Conservation (phyloP, 2,329 filamentous ascomycete genomes). For the Aureobasidium sp. region DNA sequence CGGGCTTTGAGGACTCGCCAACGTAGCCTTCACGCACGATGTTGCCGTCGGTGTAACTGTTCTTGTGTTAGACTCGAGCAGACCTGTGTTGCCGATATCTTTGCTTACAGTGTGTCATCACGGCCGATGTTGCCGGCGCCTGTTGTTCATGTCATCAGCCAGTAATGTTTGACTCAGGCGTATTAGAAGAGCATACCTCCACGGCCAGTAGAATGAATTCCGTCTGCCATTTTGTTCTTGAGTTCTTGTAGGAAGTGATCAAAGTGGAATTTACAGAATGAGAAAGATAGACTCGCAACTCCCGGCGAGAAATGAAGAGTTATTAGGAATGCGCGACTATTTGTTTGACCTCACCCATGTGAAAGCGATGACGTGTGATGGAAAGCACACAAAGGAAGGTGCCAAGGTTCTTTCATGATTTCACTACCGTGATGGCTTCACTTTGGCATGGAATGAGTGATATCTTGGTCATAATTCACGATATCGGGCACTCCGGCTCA, state of each 20-base stretch:
- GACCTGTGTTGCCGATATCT: background rate
- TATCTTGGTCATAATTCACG: background rate
- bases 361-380: constrained; percentile 6
- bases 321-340: constrained; percentile 7
- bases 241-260: too few relatives aligned
- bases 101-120: constrained; percentile 36
- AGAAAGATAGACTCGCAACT: background rate
- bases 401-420: background rate
- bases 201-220: constrained; percentile 44
- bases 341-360: background rate
- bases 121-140: constrained; percentile 51
- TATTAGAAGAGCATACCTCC: constrained; percentile 36
- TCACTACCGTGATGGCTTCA: background rate
- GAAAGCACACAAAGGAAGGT: background rate
- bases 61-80: background rate
- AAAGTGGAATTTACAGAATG: too few relatives aligned
- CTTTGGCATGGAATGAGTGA: background rate
- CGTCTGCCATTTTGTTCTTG: constrained; percentile 14
- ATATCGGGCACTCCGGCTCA: background rate
- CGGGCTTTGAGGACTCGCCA: constrained; percentile 28
- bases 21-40: constrained; percentile 38
- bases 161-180: background rate
- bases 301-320: background rate
- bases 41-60: constrained; percentile 34
- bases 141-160: constrained; percentile 19